Percentiles rank a stretch among this genome's conserved stretches.
Evolutionary conservation across 2,329 filamentous ascomycete species (phyloP).

Genomic region (Trichophyton mentagrophytes): DNA sequence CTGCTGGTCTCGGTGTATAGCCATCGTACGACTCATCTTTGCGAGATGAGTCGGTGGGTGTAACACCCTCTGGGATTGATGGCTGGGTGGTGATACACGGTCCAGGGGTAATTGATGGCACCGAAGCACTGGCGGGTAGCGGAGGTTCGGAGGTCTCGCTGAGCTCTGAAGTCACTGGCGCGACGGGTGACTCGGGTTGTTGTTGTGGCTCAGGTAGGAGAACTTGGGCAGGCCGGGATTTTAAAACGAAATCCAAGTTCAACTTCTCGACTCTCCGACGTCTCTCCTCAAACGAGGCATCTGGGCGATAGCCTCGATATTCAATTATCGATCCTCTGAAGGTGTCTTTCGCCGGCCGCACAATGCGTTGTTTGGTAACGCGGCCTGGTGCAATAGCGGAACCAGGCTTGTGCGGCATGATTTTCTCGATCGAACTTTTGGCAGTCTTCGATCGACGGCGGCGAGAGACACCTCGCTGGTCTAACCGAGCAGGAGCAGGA

Average conservation of each 20-base stretch:
- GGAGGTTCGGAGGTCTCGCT: background rate
- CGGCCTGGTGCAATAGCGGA: background rate
- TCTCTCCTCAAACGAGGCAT: background rate
- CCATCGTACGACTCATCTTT: background rate
- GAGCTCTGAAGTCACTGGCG: constrained; percentile 1
- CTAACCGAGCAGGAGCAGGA: background rate
- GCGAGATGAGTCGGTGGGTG: background rate
- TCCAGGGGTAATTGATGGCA: background rate
- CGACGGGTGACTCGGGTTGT: background rate
- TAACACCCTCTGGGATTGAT: background rate
- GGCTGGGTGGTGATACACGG: background rate
- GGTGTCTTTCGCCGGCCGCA: background rate
- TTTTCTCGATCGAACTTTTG: constrained; percentile 1
- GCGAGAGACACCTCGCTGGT: background rate
- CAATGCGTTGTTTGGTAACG: constrained; percentile 3
- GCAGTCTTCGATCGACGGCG: background rate
- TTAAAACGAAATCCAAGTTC: background rate
- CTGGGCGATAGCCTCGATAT: background rate
- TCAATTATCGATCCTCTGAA: background rate
- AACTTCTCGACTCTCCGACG: background rate
- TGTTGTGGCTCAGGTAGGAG: background rate
- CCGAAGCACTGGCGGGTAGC: background rate
- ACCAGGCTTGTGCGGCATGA: background rate
- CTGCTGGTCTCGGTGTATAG: background rate
- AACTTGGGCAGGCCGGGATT: background rate